These are phyloP conservation scores for Globisporangium perplexum DNA, from an alignment of 352 stramenopile genomes.

Conservation along the genomic window DNA sequence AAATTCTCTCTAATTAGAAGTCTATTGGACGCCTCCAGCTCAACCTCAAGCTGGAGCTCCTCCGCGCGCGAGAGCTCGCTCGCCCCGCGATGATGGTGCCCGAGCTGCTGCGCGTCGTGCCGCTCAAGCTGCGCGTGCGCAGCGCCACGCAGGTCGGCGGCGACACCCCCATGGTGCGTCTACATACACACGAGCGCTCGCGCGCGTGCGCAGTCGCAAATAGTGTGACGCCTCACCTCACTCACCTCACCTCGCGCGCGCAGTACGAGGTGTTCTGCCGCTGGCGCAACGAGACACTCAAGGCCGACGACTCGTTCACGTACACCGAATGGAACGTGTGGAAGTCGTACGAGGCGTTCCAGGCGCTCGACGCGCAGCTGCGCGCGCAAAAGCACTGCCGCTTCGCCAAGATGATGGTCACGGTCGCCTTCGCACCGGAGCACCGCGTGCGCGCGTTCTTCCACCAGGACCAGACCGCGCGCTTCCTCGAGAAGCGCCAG, in stretches of 20 bases:
- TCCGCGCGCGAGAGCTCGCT: no score
- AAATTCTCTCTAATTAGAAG: neutral
- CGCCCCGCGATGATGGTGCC: slow-evolving; percentile 11
- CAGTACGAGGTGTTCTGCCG: slow-evolving; percentile 53
- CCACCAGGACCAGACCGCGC: slow-evolving; percentile 56
- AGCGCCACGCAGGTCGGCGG: slow-evolving; percentile 49
- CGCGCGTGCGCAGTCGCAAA: no score
- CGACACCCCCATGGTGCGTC: slow-evolving; percentile 43
- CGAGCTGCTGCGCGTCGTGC: slow-evolving; percentile 19
- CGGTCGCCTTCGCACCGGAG: slow-evolving; percentile 60
- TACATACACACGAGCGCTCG: no score
- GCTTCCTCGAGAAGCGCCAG: slow-evolving; percentile 70
- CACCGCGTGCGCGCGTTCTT: slow-evolving; percentile 73
- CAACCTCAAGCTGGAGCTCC: neutral
- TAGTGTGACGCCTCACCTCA: no score
- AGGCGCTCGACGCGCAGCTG: slow-evolving; percentile 62
- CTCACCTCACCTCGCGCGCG: no score
- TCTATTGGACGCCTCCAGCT: neutral
- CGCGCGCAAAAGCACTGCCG: slow-evolving; percentile 33
- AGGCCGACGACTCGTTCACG: slow-evolving; percentile 26
- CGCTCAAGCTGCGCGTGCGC: slow-evolving; percentile 57
- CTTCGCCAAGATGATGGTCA: slow-evolving; percentile 84
- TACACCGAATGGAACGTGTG: slow-evolving; percentile 68
- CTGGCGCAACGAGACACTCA: slow-evolving; percentile 30
- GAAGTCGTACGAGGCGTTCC: slow-evolving; percentile 80